phyloP scores from a whole-genome alignment of 768 basidiomycete genomes.

The Hebeloma cylindrosporum region DNA sequence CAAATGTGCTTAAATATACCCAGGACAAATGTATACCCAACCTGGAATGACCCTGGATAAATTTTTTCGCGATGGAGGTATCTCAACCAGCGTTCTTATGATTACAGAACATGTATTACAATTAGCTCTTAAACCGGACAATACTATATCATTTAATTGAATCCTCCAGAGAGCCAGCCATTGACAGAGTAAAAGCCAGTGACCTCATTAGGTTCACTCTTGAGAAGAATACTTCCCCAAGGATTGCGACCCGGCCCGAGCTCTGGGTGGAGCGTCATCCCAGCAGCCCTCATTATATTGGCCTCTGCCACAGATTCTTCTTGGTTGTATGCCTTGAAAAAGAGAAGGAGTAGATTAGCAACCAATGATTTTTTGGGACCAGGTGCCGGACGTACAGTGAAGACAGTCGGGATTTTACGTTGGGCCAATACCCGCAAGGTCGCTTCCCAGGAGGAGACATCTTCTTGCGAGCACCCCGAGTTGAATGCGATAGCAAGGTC shows the following conservation, averaged over 20 bases:
- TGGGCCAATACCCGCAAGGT: conserved; percentile 27
- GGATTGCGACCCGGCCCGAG: conserved; percentile 30
- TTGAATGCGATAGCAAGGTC: conserved; percentile 39
- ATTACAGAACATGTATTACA: too few species aligned
- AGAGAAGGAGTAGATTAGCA: neutral
- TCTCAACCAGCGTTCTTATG: too few species aligned
- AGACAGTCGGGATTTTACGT: conserved; percentile 29
- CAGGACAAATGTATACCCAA: too few species aligned
- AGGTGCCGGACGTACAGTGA: conserved; percentile 27
- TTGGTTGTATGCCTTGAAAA: conserved; percentile 30
- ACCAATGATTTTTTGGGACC: neutral
- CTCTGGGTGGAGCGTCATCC: conserved; percentile 23
- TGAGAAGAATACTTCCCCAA: conserved; percentile 33
- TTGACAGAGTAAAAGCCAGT: conserved; percentile 36
- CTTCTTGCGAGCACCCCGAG: conserved; percentile 30
- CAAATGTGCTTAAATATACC: too few species aligned
- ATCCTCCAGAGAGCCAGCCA: conserved; percentile 38
- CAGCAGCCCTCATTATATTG: conserved; percentile 19
- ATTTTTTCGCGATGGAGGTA: too few species aligned
- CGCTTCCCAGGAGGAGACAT: conserved; percentile 22
- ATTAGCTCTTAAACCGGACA: too few species aligned
- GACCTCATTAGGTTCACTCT: conserved; percentile 29
- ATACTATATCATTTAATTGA: too few species aligned
- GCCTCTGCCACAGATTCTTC: conserved; percentile 32
- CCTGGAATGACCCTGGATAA: too few species aligned